Evolutionary conservation across 2,329 filamentous ascomycete genomes (phyloP).

Genomic region (Endothia cerciana): DNA sequence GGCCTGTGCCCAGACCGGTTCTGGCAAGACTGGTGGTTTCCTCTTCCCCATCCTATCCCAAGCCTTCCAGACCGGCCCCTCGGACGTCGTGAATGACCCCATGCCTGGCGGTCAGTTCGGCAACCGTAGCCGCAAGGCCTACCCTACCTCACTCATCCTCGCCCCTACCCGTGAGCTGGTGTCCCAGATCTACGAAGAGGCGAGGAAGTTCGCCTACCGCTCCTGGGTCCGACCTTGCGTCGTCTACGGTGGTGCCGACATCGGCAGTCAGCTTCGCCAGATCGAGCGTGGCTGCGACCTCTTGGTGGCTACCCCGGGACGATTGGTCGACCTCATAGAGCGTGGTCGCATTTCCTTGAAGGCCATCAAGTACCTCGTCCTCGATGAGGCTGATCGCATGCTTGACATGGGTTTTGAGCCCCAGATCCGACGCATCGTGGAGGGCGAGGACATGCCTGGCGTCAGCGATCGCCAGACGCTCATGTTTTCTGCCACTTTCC

Average conservation of each 20-base stretch:
- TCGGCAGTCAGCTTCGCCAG: slow-evolving; percentile 95
- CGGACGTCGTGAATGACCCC: slow-evolving; percentile 42
- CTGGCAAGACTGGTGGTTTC: slow-evolving; percentile 99
- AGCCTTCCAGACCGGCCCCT: slow-evolving; percentile 88
- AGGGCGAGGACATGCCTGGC: slow-evolving; percentile 95
- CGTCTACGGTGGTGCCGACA: slow-evolving; percentile 98
- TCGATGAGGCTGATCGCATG: slow-evolving; percentile 99
- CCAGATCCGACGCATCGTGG: slow-evolving; percentile 97
- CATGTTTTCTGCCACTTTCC: slow-evolving; percentile 99
- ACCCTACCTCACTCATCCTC: slow-evolving; percentile 93
- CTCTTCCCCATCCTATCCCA: slow-evolving; percentile 99
- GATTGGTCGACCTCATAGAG: slow-evolving; percentile 97
- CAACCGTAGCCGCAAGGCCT: slow-evolving; percentile 94
- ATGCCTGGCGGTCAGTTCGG: slow-evolving; percentile 61
- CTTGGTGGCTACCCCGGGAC: slow-evolving; percentile 93
- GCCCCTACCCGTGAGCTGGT: slow-evolving; percentile 98
- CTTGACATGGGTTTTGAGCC: slow-evolving; percentile 99
- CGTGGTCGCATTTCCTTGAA: slow-evolving; percentile 95
- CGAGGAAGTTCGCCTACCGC: slow-evolving; percentile 97
- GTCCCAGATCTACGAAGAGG: slow-evolving; percentile 96
- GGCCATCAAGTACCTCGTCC: slow-evolving; percentile 99
- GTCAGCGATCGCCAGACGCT: slow-evolving; percentile 89
- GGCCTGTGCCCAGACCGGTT: slow-evolving; percentile 99
- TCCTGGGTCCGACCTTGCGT: slow-evolving; percentile 99
- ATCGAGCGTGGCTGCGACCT: slow-evolving; percentile 98